Conservation (phyloP, 306 rosid species). For the Cucurbita ficifolia region DNA sequence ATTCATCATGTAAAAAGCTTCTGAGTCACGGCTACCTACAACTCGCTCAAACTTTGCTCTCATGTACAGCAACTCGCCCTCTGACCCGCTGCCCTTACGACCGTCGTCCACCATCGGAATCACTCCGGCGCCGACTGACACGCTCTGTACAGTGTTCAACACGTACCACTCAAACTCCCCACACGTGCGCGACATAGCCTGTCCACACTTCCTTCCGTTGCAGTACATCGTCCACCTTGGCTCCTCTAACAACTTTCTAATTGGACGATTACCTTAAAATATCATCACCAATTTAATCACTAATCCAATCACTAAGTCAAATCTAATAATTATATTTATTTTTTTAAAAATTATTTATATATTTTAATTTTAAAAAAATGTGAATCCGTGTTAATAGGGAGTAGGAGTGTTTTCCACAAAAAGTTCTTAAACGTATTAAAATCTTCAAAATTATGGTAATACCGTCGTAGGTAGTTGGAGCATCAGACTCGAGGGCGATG, state of each 20-base stretch:
- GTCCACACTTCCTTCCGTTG: conserved; percentile 71
- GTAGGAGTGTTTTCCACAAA: too few relatives aligned
- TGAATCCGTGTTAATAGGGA: too few relatives aligned
- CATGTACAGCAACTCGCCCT: conserved; percentile 89
- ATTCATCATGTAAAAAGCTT: conserved; percentile 89
- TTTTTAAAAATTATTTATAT: too few relatives aligned
- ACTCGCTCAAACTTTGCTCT: conserved; percentile 85
- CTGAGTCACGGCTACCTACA: conserved; percentile 96
- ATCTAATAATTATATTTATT: too few relatives aligned
- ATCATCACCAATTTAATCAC: too few relatives aligned
- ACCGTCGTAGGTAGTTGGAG: neutral
- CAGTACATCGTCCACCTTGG: conserved; percentile 81
- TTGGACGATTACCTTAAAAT: neutral
- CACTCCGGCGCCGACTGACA: conserved; percentile 85
- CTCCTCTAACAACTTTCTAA: conserved; percentile 45
- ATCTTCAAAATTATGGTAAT: too few relatives aligned
- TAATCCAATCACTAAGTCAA: too few relatives aligned
- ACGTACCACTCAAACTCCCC: conserved; percentile 59
- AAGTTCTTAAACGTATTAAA: too few relatives aligned
- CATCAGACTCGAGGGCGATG: conserved; percentile 60
- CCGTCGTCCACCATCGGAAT: conserved; percentile 54
- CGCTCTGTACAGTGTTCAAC: conserved; percentile 52
- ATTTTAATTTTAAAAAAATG: too few relatives aligned
- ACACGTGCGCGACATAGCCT: conserved; percentile 48
- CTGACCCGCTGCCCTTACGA: conserved; percentile 19